phyloP scores from a whole-genome alignment of 2,329 filamentous ascomycete genomes.

The Cladophialophora bantiana region DNA sequence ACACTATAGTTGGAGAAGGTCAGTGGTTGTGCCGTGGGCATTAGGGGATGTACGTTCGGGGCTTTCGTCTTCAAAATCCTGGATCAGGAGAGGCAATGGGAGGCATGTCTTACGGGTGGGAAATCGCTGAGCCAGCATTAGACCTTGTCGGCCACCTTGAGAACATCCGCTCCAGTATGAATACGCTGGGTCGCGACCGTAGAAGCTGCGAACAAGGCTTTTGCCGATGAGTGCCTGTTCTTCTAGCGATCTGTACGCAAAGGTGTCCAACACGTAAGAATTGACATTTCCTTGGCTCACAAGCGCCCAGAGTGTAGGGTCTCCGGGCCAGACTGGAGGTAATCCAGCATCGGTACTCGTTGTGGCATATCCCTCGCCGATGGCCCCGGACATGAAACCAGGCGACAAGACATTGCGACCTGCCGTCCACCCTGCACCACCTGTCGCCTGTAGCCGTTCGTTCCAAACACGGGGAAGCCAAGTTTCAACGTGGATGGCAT shows the following conservation, averaged over 20 bases:
- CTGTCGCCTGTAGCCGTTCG: slow-evolving; percentile 48
- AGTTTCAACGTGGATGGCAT: slow-evolving; percentile 48
- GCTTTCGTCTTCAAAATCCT: neutral
- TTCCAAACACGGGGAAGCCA: slow-evolving; percentile 50
- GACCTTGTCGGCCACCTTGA: slow-evolving; percentile 65
- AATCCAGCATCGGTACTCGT: slow-evolving; percentile 37
- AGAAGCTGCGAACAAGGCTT: slow-evolving; percentile 22
- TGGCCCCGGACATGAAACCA: slow-evolving; percentile 25
- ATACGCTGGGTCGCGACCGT: slow-evolving; percentile 14
- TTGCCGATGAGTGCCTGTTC: slow-evolving; percentile 46
- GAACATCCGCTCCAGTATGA: slow-evolving; percentile 66
- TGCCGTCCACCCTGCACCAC: slow-evolving; percentile 46
- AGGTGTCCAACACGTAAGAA: slow-evolving; percentile 45
- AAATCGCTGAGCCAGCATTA: slow-evolving; percentile 52
- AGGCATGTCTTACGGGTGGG: slow-evolving; percentile 38
- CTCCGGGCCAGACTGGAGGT: neutral
- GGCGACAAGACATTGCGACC: slow-evolving; percentile 1
- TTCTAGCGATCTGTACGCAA: slow-evolving; percentile 44
- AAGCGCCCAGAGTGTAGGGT: slow-evolving; percentile 14
- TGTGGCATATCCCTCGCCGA: slow-evolving; percentile 32
- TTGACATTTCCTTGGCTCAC: slow-evolving; percentile 44
- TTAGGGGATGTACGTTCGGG: too few relatives aligned
- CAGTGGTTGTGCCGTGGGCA: too few relatives aligned
- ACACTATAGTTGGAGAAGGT: too few relatives aligned
- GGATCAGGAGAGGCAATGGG: slow-evolving; percentile 40